Evolutionary conservation across 176 grass and related monocot species (phyloP), one percentile per base, ranked within the genome.

Genomic region (Bromus sterilis): DNA sequence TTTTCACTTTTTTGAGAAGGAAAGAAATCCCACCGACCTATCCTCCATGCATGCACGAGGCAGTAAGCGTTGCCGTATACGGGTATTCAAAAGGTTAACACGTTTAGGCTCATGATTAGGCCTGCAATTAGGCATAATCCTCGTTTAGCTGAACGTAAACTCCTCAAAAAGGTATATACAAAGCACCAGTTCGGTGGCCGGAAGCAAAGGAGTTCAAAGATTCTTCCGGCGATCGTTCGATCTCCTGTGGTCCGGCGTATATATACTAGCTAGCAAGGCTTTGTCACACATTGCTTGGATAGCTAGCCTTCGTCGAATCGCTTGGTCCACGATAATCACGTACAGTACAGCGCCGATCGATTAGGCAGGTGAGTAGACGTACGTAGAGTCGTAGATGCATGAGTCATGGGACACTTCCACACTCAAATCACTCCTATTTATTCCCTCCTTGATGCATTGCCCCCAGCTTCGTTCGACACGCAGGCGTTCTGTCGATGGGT

Each of bases 191-290:
- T 95, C 67, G 80, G 65, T 86, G 75, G 55, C 90, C 71, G 79
- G 29, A 97, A 89, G 94, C 78, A 87, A 91, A 4, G 29, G 75
- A 37, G 82, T 93, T 89, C 88, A 89, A 91, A 97, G 77, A 97
- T 93, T 97, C 91, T 86, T 80, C 75, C 51, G 40, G 74, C 39
- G 71, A 80, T 30, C 46, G 59, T 73, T 30, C 58, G 62, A 63
- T 72, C 56, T 46, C 56, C 71, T 64, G 53, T 7, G 68, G 26
- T 32, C 53, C 51, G 68, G 60, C 63, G n/a, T 57, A 56, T 71
- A 55, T 56, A 65, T 53, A 65, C 75, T 1, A 30, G 21, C 12
- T 20, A 9, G 60, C 31, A 56, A 42, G 35, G 12, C 63, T 11
- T 39, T 53, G 10, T n/a, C 35, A 32, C 29, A 21, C 29, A 71